Evolutionary conservation across 257 asterid species (phyloP), one percentile per base, ranked within the genome.

Genomic region (Penstemon davidsonii): DNA sequence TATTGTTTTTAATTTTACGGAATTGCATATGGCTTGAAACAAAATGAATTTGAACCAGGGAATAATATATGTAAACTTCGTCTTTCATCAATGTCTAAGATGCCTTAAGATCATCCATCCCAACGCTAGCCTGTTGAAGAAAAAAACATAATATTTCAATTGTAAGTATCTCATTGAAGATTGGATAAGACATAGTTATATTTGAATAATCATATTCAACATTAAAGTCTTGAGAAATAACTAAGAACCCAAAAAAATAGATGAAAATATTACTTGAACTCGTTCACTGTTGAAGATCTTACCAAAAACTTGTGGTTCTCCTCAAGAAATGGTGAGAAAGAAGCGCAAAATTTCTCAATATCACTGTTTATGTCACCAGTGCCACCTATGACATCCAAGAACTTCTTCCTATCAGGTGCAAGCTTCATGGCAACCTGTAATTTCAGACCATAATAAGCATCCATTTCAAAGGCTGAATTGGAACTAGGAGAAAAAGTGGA

Each of bases 271-370:
- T n/a, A 6, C 46, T 39, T 4, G 0, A 54, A 12, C 42, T 63
- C 65, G 46, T 66, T 63, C 45, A 38, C 59, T 49, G 73, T 38
- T 8, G 58, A 68, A 66, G 49, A 79, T 51, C 80, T 84, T 82
- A 93, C 99, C 97, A 91, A 71, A 86, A 88, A 94, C 76, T 91
- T 94, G 86, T 94, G 99, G 84, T 94, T 94, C 82, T 94, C 96
- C 73, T 86, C 95, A 12, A 94, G 96, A 51, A 87, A 79, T 2
- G 96, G 95, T 51, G 96, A 75, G 80, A 91, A 88, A 54, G 82
- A 74, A 18, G 88, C 51, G 85, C 97, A 94, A 36, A 91, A 94
- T 53, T 82, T 86, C 57, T 79, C 93, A 15, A 91, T 94, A 58
- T 94, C 99, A 64, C 79, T 65, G 66, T 81, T 74, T 11, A 79